Base-by-base conservation (phyloP, 1,284 basidiomycete genomes). In the Mycena sp. region DNA sequence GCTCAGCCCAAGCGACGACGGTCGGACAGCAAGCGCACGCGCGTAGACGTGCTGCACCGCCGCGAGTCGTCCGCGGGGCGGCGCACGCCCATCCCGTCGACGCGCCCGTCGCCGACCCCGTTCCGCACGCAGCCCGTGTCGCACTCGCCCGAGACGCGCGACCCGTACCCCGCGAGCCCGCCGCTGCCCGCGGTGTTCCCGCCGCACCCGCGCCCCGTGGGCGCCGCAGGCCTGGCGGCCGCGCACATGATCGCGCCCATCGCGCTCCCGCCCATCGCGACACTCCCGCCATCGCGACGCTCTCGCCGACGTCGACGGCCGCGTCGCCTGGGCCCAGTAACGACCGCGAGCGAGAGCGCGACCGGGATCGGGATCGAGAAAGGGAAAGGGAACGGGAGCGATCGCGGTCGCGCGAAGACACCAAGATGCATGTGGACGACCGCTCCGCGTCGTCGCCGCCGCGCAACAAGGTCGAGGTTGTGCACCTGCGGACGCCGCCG, bases 61-160 rank as follows among this genome's bases (percentile, higher is more conserved):
- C 78, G 84, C 28, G 78, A 76, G 17, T 82, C 86, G 9, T 86
- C 88, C n/a, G 84, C 83, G 14, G 71, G 82, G 3, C 75, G 81
- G 53, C 80, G 79, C 38, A 86, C 85, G 0, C 84, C 85, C 17
- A 69, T 82, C 30, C 81, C 82, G 19, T 87, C 87, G 12, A 85
- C 86, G 30, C 80, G 89, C 7, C 88, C 86, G 0, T 91, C 89
- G n/a, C 90, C 90, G 3, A 86, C 86, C 53, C 91, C 90, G 14
- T 90, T 92, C 83, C 83, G 87, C 68, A 86, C 83, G 6, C 90
- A 91, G 70, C 86, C 87, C 7, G 76, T 83, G 17, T 86, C 89
- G 6, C 85, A 80, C 68, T 87, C 87, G 16, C 88, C 89, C 5
- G 88, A 90, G 74, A 80, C 81, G 14, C 84, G 87, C 61, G 82